Evolutionary conservation across 1,139 yeast genomes (phyloP).

Genomic region (Debaryomyces nepalensis): DNA sequence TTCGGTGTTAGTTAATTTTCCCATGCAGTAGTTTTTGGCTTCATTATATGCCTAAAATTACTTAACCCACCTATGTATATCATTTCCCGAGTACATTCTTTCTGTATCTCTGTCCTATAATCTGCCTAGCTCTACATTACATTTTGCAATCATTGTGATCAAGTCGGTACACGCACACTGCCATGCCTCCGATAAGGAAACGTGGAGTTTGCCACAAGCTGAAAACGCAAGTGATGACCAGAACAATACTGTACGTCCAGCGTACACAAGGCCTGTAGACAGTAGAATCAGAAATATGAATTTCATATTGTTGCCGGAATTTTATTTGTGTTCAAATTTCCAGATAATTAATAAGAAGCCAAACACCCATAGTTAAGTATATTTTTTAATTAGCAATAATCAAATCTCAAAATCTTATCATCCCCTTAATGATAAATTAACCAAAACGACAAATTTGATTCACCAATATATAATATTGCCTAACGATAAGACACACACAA

Average conservation of each 20-base stretch:
- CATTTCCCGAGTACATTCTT: too few species aligned
- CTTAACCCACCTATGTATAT: too few species aligned
- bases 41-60: too few species aligned
- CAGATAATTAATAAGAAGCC: not conserved
- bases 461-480: conserved; percentile 1
- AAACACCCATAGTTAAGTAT: conserved; percentile 4
- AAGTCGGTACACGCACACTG: conserved; percentile 2
- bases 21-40: too few species aligned
- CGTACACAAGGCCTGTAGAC: not conserved
- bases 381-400: conserved; percentile 10
- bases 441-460: not conserved
- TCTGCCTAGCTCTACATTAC: too few species aligned
- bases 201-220: conserved; percentile 2
- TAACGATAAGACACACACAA: not conserved
- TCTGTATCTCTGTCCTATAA: too few species aligned
- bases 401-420: conserved; percentile 11
- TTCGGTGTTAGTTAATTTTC: too few species aligned
- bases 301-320: not conserved
- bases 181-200: conserved; percentile 6
- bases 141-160: not conserved
- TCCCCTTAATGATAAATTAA: conserved; percentile 7
- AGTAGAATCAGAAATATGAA: not conserved
- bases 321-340: not conserved
- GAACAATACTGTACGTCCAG: not conserved
- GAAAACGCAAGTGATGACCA: not conserved